phyloP scores from a whole-genome alignment of 2,329 filamentous ascomycete species.

The Trichoderma sp. region DNA sequence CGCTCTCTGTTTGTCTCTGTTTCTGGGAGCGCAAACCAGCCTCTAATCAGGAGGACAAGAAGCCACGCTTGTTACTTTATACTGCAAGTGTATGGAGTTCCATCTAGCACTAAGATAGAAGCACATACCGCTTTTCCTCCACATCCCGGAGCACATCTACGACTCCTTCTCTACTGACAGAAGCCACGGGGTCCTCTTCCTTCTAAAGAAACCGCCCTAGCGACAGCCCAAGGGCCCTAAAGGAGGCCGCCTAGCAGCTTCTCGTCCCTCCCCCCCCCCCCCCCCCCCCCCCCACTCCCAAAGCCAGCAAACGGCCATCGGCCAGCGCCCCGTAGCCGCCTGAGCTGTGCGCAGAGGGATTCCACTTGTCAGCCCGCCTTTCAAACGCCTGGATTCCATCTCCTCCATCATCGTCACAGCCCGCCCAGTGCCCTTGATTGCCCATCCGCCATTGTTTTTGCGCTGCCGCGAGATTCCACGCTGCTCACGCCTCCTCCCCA shows the following conservation, averaged over 20 bases:
- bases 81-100: background rate
- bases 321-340: conserved; percentile 13
- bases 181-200: background rate
- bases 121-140: background rate
- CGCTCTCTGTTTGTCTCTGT: background rate
- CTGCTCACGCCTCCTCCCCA: background rate
- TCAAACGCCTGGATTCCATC: conserved; percentile 19
- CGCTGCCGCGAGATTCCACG: conserved; percentile 1
- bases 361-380: conserved; percentile 24
- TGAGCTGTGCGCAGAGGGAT: conserved; percentile 15
- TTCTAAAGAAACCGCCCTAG: background rate
- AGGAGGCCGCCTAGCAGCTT: conserved; percentile 19
- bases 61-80: background rate
- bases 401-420: conserved; percentile 19
- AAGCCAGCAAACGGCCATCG: conserved; percentile 11
- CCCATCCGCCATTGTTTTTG: background rate
- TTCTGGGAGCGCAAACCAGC: background rate
- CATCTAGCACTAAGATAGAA: background rate
- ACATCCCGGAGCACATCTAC: background rate
- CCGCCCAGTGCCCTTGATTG: background rate
- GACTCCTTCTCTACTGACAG: background rate
- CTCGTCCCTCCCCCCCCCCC: background rate
- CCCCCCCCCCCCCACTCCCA: conserved; percentile 3
- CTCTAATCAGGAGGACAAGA: background rate
- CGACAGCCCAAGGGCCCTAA: background rate